phyloP scores from a whole-genome alignment of 1,284 basidiomycete species.

The Trichosporon asahii region DNA sequence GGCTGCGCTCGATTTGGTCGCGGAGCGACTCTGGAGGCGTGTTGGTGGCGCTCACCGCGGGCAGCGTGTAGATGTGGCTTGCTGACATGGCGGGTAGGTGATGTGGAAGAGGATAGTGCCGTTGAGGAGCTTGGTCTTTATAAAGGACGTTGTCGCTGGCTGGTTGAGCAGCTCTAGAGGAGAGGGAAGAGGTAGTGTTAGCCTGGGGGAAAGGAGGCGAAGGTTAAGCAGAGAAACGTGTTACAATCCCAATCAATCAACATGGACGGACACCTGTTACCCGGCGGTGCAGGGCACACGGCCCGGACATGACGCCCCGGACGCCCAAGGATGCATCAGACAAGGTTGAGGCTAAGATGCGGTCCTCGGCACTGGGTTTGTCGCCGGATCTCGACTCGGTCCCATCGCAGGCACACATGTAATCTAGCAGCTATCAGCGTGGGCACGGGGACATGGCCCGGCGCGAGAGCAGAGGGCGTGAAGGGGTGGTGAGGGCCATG shows the following conservation, averaged over 20 bases:
- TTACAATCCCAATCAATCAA: background rate
- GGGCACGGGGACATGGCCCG: background rate
- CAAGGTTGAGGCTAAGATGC: background rate
- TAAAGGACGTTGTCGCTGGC: background rate
- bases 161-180: background rate
- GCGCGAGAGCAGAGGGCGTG: background rate
- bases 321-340: background rate
- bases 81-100: conserved; percentile 11
- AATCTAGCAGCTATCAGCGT: background rate
- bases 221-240: background rate
- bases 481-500: background rate
- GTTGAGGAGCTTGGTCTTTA: background rate
- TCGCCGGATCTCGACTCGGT: background rate
- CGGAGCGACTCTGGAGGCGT: conserved; percentile 24
- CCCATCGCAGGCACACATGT: background rate
- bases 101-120: background rate
- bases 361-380: background rate
- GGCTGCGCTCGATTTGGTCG: conserved; percentile 39
- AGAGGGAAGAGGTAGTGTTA: background rate
- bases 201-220: background rate
- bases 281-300: background rate
- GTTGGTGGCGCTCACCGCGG: conserved; percentile 10
- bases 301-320: background rate
- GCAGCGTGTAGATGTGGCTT: conserved; percentile 23
- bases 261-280: background rate